Conservation (phyloP, 768 basidiomycete species). For the Clitopilus hobsonii region DNA sequence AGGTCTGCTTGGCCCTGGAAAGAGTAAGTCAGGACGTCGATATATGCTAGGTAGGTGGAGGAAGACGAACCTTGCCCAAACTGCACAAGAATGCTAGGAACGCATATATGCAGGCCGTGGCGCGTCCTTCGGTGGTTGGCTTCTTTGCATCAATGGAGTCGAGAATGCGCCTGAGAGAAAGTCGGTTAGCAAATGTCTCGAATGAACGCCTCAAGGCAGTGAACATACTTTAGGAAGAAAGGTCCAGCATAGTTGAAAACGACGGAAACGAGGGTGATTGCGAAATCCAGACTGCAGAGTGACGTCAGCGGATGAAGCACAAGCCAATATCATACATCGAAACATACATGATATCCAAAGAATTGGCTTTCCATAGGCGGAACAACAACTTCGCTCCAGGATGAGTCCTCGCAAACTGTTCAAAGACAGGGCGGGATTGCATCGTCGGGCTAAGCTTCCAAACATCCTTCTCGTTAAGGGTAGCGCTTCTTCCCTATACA, state of each 20-base stretch:
- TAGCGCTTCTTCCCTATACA: constrained; percentile 40
- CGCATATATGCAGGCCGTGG: constrained; percentile 74
- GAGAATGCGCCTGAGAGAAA: constrained; percentile 37
- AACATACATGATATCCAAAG: constrained; percentile 38
- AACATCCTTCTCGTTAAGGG: constrained; percentile 67
- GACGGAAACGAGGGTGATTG: constrained; percentile 64
- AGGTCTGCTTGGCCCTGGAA: constrained; percentile 58
- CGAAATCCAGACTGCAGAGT: constrained; percentile 51
- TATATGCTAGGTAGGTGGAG: background rate
- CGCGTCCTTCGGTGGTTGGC: constrained; percentile 44
- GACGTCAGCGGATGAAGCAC: background rate
- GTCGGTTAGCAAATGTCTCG: constrained; percentile 8
- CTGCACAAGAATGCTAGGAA: constrained; percentile 66
- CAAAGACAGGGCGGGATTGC: constrained; percentile 62
- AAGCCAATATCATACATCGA: background rate
- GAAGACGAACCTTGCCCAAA: constrained; percentile 40
- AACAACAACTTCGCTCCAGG: constrained; percentile 30
- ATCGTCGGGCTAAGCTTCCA: constrained; percentile 67
- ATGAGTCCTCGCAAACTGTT: constrained; percentile 33
- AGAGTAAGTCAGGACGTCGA: background rate
- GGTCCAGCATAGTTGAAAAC: constrained; percentile 77
- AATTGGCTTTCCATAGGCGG: constrained; percentile 40
- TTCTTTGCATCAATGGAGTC: constrained; percentile 23
- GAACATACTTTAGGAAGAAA: constrained; percentile 73
- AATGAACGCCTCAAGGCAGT: background rate